Conservation (phyloP, 163 green algal species). For the Volvox carteri region DNA sequence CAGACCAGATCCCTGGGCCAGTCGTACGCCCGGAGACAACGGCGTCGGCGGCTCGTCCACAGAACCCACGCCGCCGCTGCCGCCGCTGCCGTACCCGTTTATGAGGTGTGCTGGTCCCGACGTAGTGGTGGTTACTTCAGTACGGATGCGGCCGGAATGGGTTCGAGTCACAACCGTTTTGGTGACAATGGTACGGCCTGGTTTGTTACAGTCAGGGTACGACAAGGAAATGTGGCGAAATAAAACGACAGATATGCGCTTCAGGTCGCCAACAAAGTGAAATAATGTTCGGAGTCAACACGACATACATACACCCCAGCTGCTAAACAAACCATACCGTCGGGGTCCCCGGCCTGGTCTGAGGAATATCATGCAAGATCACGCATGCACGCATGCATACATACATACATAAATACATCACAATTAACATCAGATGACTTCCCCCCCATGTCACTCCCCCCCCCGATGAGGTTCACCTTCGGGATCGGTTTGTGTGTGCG, state of each 20-base stretch:
- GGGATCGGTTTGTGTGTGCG: neutral
- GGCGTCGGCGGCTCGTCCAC: neutral
- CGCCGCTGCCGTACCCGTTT: neutral
- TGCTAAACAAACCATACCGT: too few species aligned
- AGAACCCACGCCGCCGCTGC: neutral
- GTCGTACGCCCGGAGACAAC: neutral
- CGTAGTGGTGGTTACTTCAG: conserved; percentile 36
- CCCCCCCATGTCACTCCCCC: too few species aligned
- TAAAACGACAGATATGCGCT: too few species aligned
- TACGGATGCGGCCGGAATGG: conserved; percentile 28
- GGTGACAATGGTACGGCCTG: conserved; percentile 43
- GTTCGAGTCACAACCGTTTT: conserved; percentile 45
- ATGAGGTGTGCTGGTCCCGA: conserved; percentile 26
- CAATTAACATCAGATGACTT: too few species aligned
- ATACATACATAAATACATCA: neutral
- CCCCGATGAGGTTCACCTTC: neutral
- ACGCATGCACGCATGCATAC: neutral
- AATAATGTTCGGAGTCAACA: too few species aligned
- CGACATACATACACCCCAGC: too few species aligned
- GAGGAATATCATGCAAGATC: neutral
- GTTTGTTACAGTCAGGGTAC: too few species aligned
- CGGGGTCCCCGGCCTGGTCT: too few species aligned
- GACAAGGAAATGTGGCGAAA: too few species aligned
- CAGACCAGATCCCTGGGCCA: neutral
- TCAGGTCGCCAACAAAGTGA: too few species aligned